Conservation (phyloP, 768 basidiomycete species). For the Cystobasidium tubakii region DNA sequence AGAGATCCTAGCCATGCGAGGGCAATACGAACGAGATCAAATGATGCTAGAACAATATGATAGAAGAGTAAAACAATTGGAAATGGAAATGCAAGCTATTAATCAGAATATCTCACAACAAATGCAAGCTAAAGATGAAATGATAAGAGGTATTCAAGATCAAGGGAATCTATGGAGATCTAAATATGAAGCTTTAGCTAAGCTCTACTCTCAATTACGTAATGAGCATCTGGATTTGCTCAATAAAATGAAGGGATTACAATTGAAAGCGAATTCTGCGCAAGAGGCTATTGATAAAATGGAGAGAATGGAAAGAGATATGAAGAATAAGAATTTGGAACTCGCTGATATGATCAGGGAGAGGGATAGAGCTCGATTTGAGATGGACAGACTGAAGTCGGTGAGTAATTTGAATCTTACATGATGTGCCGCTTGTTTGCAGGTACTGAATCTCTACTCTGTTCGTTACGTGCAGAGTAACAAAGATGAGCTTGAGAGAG, state of each 20-base stretch:
- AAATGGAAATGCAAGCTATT: slow-evolving; percentile 74
- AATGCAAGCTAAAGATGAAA: slow-evolving; percentile 82
- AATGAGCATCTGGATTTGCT: slow-evolving; percentile 97
- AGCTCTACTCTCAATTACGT: slow-evolving; percentile 94
- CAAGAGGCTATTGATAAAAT: slow-evolving; percentile 96
- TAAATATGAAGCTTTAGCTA: slow-evolving; percentile 97
- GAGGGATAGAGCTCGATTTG: slow-evolving; percentile 89
- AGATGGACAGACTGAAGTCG: slow-evolving; percentile 85
- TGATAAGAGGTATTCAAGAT: slow-evolving; percentile 91
- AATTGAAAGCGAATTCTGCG: slow-evolving; percentile 94
- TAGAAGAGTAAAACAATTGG: slow-evolving; percentile 91
- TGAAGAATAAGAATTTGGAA: slow-evolving; percentile 97
- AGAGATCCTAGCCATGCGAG: slow-evolving; percentile 83
- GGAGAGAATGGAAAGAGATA: slow-evolving; percentile 96
- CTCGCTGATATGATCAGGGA: slow-evolving; percentile 98
- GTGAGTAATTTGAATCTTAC: slow-evolving; percentile 47
- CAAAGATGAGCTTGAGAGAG: slow-evolving; percentile 86
- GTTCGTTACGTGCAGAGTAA: slow-evolving; percentile 68
- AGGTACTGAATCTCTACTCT: too few species aligned
- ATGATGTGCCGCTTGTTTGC: too few species aligned
- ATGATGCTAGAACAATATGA: slow-evolving; percentile 97
- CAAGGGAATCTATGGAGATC: slow-evolving; percentile 95
- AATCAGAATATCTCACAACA: slow-evolving; percentile 74
- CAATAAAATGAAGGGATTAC: slow-evolving; percentile 91
- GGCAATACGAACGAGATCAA: slow-evolving; percentile 96